Conservation (phyloP, 495 filamentous ascomycete species). For the Thermochaetoides thermophila region DNA sequence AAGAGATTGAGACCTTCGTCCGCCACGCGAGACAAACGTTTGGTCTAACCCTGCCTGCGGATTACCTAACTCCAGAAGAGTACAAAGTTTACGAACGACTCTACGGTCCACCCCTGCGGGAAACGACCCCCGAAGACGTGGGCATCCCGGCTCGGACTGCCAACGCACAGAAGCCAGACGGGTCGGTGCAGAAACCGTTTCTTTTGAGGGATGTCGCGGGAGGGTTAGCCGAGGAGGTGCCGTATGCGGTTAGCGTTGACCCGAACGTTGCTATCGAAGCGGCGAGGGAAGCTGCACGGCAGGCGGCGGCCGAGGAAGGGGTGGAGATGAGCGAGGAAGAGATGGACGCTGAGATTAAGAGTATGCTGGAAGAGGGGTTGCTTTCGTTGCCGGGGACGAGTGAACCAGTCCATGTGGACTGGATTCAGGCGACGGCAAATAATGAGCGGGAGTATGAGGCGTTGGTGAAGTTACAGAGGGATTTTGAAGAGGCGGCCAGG, state of each 20-base stretch:
- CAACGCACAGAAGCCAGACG: slow-evolving; percentile 6
- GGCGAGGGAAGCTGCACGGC: too few relatives aligned
- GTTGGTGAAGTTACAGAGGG: slow-evolving; percentile 32
- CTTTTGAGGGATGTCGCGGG: too few relatives aligned
- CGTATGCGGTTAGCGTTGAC: too few relatives aligned
- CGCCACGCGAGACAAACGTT: slow-evolving; percentile 56
- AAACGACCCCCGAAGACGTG: slow-evolving; percentile 42
- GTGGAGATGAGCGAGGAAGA: too few relatives aligned
- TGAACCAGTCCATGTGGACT: slow-evolving; percentile 11
- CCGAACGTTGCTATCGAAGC: too few relatives aligned
- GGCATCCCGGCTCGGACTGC: slow-evolving; percentile 16
- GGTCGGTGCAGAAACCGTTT: too few relatives aligned
- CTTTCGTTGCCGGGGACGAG: too few relatives aligned
- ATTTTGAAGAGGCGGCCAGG: slow-evolving; percentile 38
- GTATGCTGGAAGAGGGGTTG: too few relatives aligned
- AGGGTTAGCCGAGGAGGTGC: too few relatives aligned
- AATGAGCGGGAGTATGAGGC: slow-evolving; percentile 36
- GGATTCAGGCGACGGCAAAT: slow-evolving; percentile 30
- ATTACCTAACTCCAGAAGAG: slow-evolving; percentile 52
- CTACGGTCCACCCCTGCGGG: slow-evolving; percentile 54
- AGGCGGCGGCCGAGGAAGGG: too few relatives aligned
- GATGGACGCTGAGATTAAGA: too few relatives aligned
- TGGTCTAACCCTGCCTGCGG: slow-evolving; percentile 64
- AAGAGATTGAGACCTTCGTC: slow-evolving; percentile 47
- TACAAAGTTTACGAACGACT: slow-evolving; percentile 62